Evolutionary conservation across 2,329 filamentous ascomycete species (phyloP).

Genomic region (Calycina herbarum): DNA sequence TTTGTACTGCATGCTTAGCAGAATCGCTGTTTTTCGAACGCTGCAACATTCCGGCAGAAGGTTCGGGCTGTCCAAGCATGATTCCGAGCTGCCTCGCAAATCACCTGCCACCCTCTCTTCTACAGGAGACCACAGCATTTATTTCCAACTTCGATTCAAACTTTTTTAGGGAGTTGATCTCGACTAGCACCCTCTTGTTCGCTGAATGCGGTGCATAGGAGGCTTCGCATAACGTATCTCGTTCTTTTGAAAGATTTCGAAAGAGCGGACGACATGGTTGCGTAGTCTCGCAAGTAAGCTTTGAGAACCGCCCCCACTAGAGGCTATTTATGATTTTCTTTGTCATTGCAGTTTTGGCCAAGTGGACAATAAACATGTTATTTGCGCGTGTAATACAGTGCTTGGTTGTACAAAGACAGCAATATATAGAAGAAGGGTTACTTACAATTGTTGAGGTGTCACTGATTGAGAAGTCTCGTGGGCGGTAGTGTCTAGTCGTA

Average conservation of each 20-base stretch:
- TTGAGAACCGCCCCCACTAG: not conserved
- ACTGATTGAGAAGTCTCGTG: constrained; percentile 19
- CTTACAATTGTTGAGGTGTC: constrained; percentile 26
- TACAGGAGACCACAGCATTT: not conserved
- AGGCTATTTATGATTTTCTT: not conserved
- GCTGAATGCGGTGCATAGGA: not conserved
- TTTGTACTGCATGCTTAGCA: too few species aligned
- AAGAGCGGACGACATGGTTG: not conserved
- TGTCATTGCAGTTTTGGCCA: not conserved
- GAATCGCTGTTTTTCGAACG: not conserved
- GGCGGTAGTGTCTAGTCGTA: constrained; percentile 28
- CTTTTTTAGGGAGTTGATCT: too few species aligned
- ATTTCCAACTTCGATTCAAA: not conserved
- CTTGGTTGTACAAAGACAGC: not conserved
- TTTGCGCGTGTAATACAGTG: not conserved
- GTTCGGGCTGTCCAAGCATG: not conserved
- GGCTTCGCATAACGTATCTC: not conserved
- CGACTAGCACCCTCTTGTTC: too few species aligned
- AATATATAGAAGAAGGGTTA: constrained; percentile 1
- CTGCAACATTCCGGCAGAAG: not conserved
- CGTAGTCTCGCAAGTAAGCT: not conserved
- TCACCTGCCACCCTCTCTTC: not conserved
- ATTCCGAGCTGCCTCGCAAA: not conserved
- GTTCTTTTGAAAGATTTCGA: not conserved
- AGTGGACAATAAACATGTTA: not conserved